A percentile compares a stretch with the other conserved stretches of the same genome.
Evolutionary conservation across 192 early-diverging fungal genomes (phyloP).

Genomic region (Podila minutissima): DNA sequence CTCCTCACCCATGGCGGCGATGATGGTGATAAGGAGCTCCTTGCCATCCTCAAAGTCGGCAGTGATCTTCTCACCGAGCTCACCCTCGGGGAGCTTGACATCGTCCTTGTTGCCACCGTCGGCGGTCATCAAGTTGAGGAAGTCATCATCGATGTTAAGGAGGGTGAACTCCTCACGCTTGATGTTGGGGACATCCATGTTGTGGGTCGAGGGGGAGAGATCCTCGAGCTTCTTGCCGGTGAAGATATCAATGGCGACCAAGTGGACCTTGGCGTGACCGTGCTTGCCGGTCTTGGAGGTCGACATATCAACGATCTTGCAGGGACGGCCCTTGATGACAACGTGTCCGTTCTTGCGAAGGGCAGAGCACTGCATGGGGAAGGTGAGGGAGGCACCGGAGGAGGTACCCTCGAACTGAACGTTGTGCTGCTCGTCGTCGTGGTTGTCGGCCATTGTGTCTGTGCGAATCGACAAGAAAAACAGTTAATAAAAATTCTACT

Average conservation of each 20-base stretch:
- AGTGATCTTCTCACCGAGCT: constrained; percentile 79
- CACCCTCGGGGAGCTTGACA: constrained; percentile 90
- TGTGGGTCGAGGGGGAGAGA: constrained; percentile 99
- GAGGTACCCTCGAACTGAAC: constrained; percentile 76
- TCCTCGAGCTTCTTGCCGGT: constrained; percentile 99
- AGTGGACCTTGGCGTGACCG: constrained; percentile 99
- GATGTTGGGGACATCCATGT: constrained; percentile 99
- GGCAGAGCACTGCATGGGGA: constrained; percentile 99
- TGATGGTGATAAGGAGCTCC: constrained; percentile 82
- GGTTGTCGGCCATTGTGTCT: constrained; percentile 42
- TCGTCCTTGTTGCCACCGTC: constrained; percentile 94
- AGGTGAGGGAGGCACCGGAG: constrained; percentile 93
- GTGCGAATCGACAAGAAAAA: too few relatives aligned
- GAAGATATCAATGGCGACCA: constrained; percentile 96
- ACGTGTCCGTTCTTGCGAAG: constrained; percentile 99
- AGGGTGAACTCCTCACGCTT: constrained; percentile 86
- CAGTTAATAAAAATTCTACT: too few relatives aligned
- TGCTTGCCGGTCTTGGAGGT: constrained; percentile 99
- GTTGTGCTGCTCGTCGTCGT: constrained; percentile 75
- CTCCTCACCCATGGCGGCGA: constrained; percentile 94
- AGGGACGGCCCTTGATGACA: constrained; percentile 98
- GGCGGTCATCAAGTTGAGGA: constrained; percentile 84
- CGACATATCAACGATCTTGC: constrained; percentile 99
- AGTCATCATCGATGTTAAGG: constrained; percentile 91
- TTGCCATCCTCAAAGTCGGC: constrained; percentile 75